Evolutionary conservation across 768 basidiomycete genomes (phyloP), one percentile per base, ranked within the genome.

Genomic region (Suillus fuscotomentosus): DNA sequence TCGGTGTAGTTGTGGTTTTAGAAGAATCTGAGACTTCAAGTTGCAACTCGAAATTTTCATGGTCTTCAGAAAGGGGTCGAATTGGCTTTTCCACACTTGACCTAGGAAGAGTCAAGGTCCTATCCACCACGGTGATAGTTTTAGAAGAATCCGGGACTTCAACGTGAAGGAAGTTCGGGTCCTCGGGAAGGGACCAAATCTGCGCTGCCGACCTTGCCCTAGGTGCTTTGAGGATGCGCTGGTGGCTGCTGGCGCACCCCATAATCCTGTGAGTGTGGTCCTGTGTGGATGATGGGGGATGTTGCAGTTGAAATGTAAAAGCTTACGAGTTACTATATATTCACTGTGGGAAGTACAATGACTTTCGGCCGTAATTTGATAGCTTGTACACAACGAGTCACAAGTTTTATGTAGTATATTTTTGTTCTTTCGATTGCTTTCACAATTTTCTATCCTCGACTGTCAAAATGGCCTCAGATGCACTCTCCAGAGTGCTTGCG

Each of bases 401-500:
- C 53, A 34, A 24, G 34, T 54, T 51, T 22, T 39, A 24, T 22
- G 6, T 22, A n/a, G 14, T 39, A 9, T 27, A 39, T 60, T 55
- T 56, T 60, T 31, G 24, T 38, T 61, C 17, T 62, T 13, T 24
- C 15, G 11, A 27, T 17, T 27, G n/a, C 48, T 5, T 39, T 62
- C 50, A 27, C 51, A 3, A 22, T 36, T 31, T 48, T 27, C 43
- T 55, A 27, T 34, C 47, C 31, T 24, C 48, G 42, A 62, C 56
- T n/a, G 41, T 7, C 27, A 50, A 70, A 60, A 80, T 79, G 78
- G 61, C 69, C 39, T 60, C 55, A 22, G 64, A 72, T 64, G 61
- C 66, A 5, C 81, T 91, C 15, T 75, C 78, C 27, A 81, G 89
- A 69, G 87, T 90, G 27, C 69, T 89, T 17, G 76, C 82, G 27